phyloP scores from a whole-genome alignment of 2,329 filamentous ascomycete species.

The Epichloe amarillans region DNA sequence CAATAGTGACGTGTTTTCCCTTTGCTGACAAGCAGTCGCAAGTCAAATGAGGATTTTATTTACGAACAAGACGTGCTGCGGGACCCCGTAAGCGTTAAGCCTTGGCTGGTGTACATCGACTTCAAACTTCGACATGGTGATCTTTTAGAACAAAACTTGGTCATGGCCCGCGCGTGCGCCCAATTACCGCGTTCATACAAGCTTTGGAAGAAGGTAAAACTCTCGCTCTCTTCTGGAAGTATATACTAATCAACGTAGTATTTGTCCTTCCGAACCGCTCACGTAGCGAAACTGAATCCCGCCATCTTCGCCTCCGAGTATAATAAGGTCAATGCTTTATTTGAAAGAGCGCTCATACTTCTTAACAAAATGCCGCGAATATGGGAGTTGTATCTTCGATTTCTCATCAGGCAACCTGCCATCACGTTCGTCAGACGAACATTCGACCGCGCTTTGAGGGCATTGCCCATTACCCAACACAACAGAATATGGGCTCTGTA shows the following conservation, averaged over 20 bases:
- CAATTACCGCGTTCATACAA: slow-evolving; percentile 93
- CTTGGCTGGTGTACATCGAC: slow-evolving; percentile 88
- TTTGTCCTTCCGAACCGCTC: slow-evolving; percentile 68
- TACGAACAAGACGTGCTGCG: slow-evolving; percentile 95
- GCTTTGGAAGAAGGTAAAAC: slow-evolving; percentile 79
- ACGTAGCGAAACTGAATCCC: slow-evolving; percentile 71
- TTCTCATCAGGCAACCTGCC: slow-evolving; percentile 81
- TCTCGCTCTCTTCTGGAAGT: not conserved
- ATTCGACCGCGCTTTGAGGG: slow-evolving; percentile 84
- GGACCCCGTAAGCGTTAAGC: slow-evolving; percentile 73
- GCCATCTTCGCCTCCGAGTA: slow-evolving; percentile 69
- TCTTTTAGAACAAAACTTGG: slow-evolving; percentile 68
- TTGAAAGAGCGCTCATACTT: slow-evolving; percentile 81
- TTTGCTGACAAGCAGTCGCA: slow-evolving; percentile 10
- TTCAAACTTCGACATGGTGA: slow-evolving; percentile 83
- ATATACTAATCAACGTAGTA: slow-evolving; percentile 40
- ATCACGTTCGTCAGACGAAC: slow-evolving; percentile 75
- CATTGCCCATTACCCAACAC: slow-evolving; percentile 87
- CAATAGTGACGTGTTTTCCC: not conserved
- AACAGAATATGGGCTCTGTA: slow-evolving; percentile 92
- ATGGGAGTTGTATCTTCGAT: slow-evolving; percentile 94
- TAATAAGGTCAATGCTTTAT: slow-evolving; percentile 86
- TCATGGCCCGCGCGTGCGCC: slow-evolving; percentile 81
- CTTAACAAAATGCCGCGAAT: slow-evolving; percentile 98
- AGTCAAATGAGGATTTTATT: slow-evolving; percentile 78